Base-by-base conservation (phyloP, 2,329 filamentous ascomycete species). In the Sphaceloma murrayae region DNA sequence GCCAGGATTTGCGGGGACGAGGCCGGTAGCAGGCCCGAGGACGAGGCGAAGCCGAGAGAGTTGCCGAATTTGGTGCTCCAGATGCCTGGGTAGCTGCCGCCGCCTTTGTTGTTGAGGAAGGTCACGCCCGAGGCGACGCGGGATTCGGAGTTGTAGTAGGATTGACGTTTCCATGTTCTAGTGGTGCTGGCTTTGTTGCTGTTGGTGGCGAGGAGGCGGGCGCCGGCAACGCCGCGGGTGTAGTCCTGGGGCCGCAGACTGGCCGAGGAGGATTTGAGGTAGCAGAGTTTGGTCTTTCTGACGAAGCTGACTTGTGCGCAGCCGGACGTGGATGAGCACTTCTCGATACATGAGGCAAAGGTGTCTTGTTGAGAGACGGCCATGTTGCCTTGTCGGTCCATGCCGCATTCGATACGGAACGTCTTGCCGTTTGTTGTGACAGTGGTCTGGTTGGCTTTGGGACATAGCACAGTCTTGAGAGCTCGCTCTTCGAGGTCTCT, bases 51-150 rank as follows among this genome's bases (percentile, higher is more conserved):
- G 29, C 32, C 24, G 2, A 46, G 45, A n/a, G 33, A 40, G 45
- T 34, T 42, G 34, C 45, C 45, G 36, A 46, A 46, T 21, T 42
- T 39, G 34, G 45, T 14, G 26, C 34, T 42, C 45, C 45, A 46
- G 36, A 46, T 24, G 19, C 45, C 45, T 3, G 45, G 34, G 18
- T 29, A 38, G 36, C n/a, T 27, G 29, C 45, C 45, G 30, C 45
- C 45, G 30, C 45, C 45, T 10, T 30, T 39, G 30, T 38, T 46
- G 36, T 46, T 46, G 17, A 46, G 45, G 34, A 46, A 46, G 19
- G 36, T 46, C 2, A 46, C 26, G n/a, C 36, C 36, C 11, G 24
- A 32, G 19, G 45, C 26, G 21, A 33, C 27, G n/a, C 24, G 24
- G 2, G 45, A 29, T 7, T 4, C 11, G 8, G 45, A 42, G 30